Conservation (phyloP, 805 yeast genomes). For the Zygoascus biomembranicola region DNA sequence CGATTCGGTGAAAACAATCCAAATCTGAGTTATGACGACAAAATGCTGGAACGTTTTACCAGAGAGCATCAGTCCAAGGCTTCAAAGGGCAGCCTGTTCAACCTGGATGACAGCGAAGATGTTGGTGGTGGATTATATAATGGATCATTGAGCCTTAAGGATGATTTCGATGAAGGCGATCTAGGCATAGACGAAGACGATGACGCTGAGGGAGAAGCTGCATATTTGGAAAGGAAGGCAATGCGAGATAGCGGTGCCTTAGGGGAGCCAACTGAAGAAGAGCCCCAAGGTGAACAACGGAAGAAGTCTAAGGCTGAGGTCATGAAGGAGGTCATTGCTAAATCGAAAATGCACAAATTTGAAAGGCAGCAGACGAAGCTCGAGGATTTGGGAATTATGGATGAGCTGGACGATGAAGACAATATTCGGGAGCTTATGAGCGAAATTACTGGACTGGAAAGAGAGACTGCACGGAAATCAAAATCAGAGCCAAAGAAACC, state of each 20-base stretch:
- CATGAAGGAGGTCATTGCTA: constrained; percentile 37
- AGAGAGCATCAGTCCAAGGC: constrained; percentile 60
- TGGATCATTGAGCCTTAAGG: constrained; percentile 59
- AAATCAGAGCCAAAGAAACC: constrained; percentile 1
- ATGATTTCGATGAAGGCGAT: constrained; percentile 45
- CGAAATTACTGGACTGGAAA: constrained; percentile 17
- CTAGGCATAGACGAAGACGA: constrained; percentile 31
- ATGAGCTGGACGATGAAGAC: constrained; percentile 28
- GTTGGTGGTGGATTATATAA: constrained; percentile 61
- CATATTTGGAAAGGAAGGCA: constrained; percentile 5
- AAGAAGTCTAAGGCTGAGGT: constrained; percentile 34
- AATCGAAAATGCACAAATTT: constrained; percentile 34
- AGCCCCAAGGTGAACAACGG: constrained; percentile 17
- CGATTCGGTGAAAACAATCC: constrained; percentile 85
- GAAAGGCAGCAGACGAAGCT: constrained; percentile 34
- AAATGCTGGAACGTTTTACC: constrained; percentile 91
- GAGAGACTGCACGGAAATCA: background rate
- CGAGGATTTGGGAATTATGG: constrained; percentile 29
- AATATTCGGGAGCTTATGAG: constrained; percentile 27
- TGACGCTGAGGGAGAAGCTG: constrained; percentile 24
- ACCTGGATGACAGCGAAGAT: constrained; percentile 62
- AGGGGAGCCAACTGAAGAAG: constrained; percentile 26
- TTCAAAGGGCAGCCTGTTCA: constrained; percentile 53
- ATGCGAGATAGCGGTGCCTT: constrained; percentile 21
- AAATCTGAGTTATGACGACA: constrained; percentile 73